Base-by-base conservation (phyloP, 192 early-diverging fungal species). In the Mortierella claussenii region DNA sequence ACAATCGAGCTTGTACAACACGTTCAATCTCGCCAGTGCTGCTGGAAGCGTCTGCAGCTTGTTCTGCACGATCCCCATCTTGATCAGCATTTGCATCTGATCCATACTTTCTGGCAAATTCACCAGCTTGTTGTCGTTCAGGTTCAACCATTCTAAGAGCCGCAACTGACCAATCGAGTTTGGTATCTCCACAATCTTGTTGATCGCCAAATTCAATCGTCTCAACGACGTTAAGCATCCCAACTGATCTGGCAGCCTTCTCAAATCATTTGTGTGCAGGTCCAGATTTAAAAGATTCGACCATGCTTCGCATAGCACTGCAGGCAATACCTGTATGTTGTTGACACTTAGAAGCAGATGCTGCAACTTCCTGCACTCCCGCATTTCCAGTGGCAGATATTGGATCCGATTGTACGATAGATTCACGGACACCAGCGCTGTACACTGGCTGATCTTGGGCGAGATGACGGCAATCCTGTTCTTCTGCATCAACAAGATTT, bases 21-120 rank as follows among this genome's bases (percentile, higher is more conserved):
- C 21, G 8, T 11, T 59, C 15, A 85, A 54, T 13, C 57, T 46
- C 2, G 68, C 65, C 13, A 85, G 53, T 5, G 80, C 45, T 1
- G 69, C 44, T 1, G 83, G 83, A 1, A 85, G 40, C 0, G 52
- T 52, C 21, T 68, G 53, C 12, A 85, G 31, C 21, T 49, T 61
- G 60, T 85, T 85, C 50, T 83, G 83, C 4, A 83, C 83, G 52
- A 85, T 67, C 2, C 81, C 81, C 49, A 85, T 74, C 47, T 85
- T 82, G 27, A 81, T 68, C 12, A 85, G 40, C 23, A 81, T 66
- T 20, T 56, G 66, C 44, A 85, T 68, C 20, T 78, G 53, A 10
- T 60, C 60, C 55, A 85, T 69, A 1, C 61, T 69, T 3, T 55
- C 37, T 0, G 83, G 83, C 1, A 85, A 46, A 0, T 48, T 50